Percentiles rank a stretch among this genome's conserved stretches.
Conservation (phyloP, 768 basidiomycete species). For the Gymnopilus dilepis region DNA sequence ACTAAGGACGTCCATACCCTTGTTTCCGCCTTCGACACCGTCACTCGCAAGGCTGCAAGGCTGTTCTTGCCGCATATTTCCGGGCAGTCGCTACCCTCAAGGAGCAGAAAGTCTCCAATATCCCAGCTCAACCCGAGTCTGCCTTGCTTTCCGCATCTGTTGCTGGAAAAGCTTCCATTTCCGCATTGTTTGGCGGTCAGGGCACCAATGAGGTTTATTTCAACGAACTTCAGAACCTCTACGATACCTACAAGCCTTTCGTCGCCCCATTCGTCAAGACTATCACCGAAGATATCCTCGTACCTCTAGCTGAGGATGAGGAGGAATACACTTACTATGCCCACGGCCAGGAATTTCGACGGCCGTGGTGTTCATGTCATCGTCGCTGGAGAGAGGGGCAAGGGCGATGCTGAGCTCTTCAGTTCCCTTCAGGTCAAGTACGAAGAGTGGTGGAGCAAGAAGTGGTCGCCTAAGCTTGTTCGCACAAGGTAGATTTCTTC, state of each 20-base stretch:
- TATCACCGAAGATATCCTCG: constrained; percentile 69
- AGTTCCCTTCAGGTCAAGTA: constrained; percentile 64
- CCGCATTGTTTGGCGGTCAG: constrained; percentile 96
- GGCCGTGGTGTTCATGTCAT: constrained; percentile 92
- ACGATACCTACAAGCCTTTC: constrained; percentile 90
- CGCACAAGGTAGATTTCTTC: constrained; percentile 75
- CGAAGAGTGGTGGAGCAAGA: constrained; percentile 93
- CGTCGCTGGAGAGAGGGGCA: constrained; percentile 88
- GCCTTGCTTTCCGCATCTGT: constrained; percentile 70
- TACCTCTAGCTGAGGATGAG: constrained; percentile 68
- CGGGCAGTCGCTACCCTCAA: constrained; percentile 73
- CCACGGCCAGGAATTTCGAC: constrained; percentile 89
- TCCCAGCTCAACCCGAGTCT: constrained; percentile 66
- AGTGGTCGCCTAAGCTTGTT: constrained; percentile 82
- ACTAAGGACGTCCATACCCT: constrained; percentile 83
- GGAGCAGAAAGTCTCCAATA: constrained; percentile 50
- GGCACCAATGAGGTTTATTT: constrained; percentile 99
- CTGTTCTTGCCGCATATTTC: constrained; percentile 82
- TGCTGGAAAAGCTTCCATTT: constrained; percentile 73
- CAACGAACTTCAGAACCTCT: constrained; percentile 90
- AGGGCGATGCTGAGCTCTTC: constrained; percentile 88
- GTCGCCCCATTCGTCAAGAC: constrained; percentile 71
- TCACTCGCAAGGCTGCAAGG: constrained; percentile 77
- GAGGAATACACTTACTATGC: constrained; percentile 70
- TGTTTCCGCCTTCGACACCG: constrained; percentile 73